Base-by-base conservation (phyloP, 73 alveolate species). In the Stentor coeruleus region DNA sequence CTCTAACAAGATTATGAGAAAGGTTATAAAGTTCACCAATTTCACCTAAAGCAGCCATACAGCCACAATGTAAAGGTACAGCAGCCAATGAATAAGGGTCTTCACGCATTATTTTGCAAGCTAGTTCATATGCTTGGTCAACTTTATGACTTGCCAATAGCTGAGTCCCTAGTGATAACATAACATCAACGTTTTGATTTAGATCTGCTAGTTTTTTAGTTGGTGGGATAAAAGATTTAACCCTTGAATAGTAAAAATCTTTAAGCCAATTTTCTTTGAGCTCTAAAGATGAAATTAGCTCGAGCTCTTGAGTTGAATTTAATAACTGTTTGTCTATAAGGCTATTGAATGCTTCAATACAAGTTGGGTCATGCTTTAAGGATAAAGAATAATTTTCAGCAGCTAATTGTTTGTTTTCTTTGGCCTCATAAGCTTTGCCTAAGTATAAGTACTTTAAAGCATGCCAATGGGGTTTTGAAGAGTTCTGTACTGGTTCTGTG, bases 21-120 rank as follows among this genome's bases (percentile, higher is more conserved):
- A 96, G 86, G 83, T 91, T 91, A 86, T 97, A 97, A 36, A 97
- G 87, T 82, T 97, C 99, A 3, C 98, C 99, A 55, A 90, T 88
- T 83, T 94, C 95, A 76, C 92, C 94, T 42, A 96, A 87, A 82
- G 96, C 98, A 38, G 96, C 91, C 88, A 97, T 87, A 42, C 97
- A 93, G 55, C 98, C 92, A 77, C 98, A 95, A 77, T 93, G 92
- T 74, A 96, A 82, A n/a, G 99, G 99, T 35, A 97, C 93, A 11
- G 93, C 91, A 39, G 89, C 95, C 59, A 96, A 88, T 82, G 91
- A 93, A 75, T 96, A 96, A 55, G 93, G 91, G 86, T 97, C 99
- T 4, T 91, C 94, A 75, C 94, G 96, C 3, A 95, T 93, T 59
- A 96, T 91, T 76, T 86, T 89, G 82, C 88, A 92, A 3, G 96